phyloP scores from a whole-genome alignment of 2,329 filamentous ascomycete species.

The Phyllosticta capitalensis region DNA sequence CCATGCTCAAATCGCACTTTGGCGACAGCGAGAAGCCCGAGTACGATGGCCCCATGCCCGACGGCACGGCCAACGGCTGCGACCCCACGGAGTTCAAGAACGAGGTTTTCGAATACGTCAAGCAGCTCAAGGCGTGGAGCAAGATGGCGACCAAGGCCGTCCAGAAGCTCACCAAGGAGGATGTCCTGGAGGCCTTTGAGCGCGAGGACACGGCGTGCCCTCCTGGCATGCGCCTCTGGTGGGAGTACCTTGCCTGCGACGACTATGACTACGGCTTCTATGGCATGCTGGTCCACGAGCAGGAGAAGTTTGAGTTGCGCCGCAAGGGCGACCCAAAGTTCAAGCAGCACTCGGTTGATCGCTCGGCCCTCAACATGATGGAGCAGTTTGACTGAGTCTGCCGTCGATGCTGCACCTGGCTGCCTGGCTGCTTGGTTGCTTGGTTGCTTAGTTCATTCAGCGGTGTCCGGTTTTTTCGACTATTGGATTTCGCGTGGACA shows the following conservation, averaged over 20 bases:
- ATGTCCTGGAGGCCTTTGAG: conserved; percentile 31
- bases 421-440: background rate
- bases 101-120: conserved; percentile 26
- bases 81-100: conserved; percentile 15
- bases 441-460: too few species aligned
- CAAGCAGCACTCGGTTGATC: background rate
- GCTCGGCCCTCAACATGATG: background rate
- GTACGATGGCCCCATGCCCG: conserved; percentile 29
- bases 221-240: conserved; percentile 36
- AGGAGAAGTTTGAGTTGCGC: background rate
- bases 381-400: background rate
- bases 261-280: conserved; percentile 35
- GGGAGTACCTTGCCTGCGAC: conserved; percentile 39
- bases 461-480: too few species aligned
- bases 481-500: too few species aligned
- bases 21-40: conserved; percentile 23
- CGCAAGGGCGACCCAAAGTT: background rate
- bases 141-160: conserved; percentile 28
- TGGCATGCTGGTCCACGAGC: conserved; percentile 24
- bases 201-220: conserved; percentile 30
- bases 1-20: conserved; percentile 34
- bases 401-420: background rate
- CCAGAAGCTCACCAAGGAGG: conserved; percentile 25
- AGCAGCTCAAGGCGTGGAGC: conserved; percentile 31
- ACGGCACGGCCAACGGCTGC: conserved; percentile 13